Percentiles rank a stretch among this genome's conserved stretches.
phyloP scores from a whole-genome alignment of 345 rosid genomes.

The Zanthoxylum bungeanum region DNA sequence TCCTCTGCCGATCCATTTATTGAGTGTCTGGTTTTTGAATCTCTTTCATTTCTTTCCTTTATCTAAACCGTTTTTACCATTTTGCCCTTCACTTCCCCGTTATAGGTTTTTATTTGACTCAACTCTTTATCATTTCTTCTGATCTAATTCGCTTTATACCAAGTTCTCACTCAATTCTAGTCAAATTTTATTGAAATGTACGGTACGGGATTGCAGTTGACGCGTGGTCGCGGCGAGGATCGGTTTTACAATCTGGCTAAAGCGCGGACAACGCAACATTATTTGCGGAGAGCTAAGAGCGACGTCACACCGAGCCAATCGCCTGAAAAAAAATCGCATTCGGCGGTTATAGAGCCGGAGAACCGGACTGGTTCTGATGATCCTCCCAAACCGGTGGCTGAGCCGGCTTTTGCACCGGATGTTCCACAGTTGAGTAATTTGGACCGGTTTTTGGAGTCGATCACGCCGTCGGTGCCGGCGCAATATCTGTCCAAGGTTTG shows the following conservation, averaged over 20 bases:
- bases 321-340: constrained; percentile 13
- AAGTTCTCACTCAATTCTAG: neutral
- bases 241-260: constrained; percentile 33
- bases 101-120: constrained; percentile 10
- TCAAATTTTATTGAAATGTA: constrained; percentile 31
- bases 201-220: constrained; percentile 46
- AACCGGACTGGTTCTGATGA: constrained; percentile 20
- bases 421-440: constrained; percentile 38
- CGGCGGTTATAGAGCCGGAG: constrained; percentile 21
- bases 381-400: constrained; percentile 14
- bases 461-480: constrained; percentile 47
- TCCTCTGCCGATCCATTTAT: constrained; percentile 17
- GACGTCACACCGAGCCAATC: constrained; percentile 32
- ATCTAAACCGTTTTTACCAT: constrained; percentile 10
- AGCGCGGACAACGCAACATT: constrained; percentile 37
- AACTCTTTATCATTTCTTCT: constrained; percentile 7
- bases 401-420: constrained; percentile 22
- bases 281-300: constrained; percentile 41
- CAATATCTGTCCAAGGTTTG: constrained; percentile 53
- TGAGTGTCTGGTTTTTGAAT: constrained; percentile 3
- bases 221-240: constrained; percentile 45
- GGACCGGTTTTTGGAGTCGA: constrained; percentile 49
- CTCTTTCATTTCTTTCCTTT: neutral
- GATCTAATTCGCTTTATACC: constrained; percentile 6
- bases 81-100: constrained; percentile 16